Conservation (phyloP, 176 grass and related monocot species). For the Aechmea fasciata region DNA sequence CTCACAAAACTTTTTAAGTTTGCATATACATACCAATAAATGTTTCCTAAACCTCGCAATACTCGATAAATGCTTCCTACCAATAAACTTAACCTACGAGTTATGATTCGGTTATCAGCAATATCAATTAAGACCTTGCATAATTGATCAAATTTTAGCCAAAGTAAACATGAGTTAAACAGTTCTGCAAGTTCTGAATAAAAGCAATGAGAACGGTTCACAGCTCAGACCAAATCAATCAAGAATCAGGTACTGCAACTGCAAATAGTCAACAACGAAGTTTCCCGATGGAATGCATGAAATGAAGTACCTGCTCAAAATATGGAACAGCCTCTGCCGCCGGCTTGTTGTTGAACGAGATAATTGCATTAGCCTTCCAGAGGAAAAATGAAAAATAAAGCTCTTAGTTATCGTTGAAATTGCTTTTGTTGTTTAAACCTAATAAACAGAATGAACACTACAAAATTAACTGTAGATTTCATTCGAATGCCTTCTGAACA, state of each 20-base stretch:
- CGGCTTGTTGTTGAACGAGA: constrained; percentile 91
- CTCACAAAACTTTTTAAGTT: no score
- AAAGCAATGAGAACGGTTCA: not conserved
- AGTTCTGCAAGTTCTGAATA: not conserved
- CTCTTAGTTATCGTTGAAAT: constrained; percentile 4
- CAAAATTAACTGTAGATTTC: not conserved
- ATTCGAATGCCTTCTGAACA: not conserved
- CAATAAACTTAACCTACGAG: no score
- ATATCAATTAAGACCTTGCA: no score
- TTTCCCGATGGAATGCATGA: not conserved
- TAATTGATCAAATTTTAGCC: no score
- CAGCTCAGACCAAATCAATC: not conserved
- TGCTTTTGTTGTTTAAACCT: not conserved
- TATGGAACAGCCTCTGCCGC: constrained; percentile 91
- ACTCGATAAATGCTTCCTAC: no score
- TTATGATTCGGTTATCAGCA: no score
- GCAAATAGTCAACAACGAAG: not conserved
- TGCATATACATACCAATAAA: no score
- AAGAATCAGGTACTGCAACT: not conserved
- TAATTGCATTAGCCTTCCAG: constrained; percentile 75
- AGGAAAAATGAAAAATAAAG: constrained; percentile 23
- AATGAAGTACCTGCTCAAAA: constrained; percentile 69
- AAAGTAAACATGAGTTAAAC: not conserved
- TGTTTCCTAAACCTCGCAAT: no score
- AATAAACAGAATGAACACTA: not conserved